Evolutionary conservation across 2,329 filamentous ascomycete genomes (phyloP).

Genomic region (Leptographium wingfieldii): DNA sequence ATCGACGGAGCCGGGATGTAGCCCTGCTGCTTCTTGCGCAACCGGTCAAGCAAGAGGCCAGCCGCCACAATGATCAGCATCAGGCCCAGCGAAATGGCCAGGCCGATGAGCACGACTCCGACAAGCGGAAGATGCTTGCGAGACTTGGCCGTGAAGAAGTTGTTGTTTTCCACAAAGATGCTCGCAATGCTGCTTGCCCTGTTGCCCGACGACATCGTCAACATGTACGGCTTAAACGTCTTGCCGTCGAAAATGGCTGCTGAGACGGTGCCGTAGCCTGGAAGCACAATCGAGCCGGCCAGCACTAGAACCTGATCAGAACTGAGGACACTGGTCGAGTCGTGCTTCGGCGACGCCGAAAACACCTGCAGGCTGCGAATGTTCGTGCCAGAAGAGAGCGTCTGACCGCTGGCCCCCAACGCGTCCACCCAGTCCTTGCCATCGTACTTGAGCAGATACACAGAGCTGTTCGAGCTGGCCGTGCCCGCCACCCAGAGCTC

Average conservation of each 20-base stretch:
- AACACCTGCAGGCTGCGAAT: constrained; percentile 78
- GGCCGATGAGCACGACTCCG: constrained; percentile 67
- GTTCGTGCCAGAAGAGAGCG: constrained; percentile 51
- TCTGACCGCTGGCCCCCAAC: constrained; percentile 40
- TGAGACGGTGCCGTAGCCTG: constrained; percentile 67
- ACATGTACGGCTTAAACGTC: constrained; percentile 61
- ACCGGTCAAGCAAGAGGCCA: constrained; percentile 62
- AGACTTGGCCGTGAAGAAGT: constrained; percentile 50
- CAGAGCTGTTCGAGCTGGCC: constrained; percentile 44
- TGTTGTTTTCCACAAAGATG: constrained; percentile 71
- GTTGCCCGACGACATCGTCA: constrained; percentile 57
- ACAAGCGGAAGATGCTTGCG: constrained; percentile 54
- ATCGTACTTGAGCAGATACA: constrained; percentile 75
- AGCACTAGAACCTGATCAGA: constrained; percentile 63
- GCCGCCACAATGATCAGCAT: constrained; percentile 66
- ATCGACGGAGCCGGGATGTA: constrained; percentile 63
- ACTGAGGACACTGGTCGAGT: constrained; percentile 48
- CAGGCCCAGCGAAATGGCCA: constrained; percentile 64
- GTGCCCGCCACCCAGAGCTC: constrained; percentile 76
- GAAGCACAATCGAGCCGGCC: constrained; percentile 69
- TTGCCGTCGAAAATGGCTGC: constrained; percentile 83
- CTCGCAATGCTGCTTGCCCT: constrained; percentile 61
- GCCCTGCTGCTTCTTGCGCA: constrained; percentile 65
- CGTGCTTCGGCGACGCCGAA: constrained; percentile 55
- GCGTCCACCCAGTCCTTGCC: constrained; percentile 47